These are phyloP conservation scores for Rhynchospora breviuscula DNA, from an alignment of 176 grass and related monocot genomes.

Conservation along the genomic window DNA sequence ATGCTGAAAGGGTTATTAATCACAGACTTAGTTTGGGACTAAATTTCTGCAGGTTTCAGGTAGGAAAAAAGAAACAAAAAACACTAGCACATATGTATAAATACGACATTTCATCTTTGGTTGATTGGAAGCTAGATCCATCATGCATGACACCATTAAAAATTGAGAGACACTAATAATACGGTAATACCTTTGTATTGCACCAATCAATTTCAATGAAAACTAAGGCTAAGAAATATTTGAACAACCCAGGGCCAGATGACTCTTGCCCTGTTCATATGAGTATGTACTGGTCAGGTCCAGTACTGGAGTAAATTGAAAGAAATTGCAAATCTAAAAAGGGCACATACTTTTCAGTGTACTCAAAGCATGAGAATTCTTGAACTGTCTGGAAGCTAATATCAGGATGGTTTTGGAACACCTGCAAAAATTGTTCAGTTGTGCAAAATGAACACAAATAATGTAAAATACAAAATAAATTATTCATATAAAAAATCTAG, in stretches of 20 bases:
- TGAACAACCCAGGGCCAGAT: not conserved
- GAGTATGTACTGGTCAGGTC: not conserved
- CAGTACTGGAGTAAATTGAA: not conserved
- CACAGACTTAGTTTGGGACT: conserved; percentile 12
- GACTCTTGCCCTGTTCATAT: not conserved
- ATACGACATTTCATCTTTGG: conserved; percentile 12
- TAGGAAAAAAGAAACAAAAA: not conserved
- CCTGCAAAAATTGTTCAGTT: conserved; percentile 31
- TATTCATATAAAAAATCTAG: not conserved
- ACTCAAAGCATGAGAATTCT: conserved; percentile 67
- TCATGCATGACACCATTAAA: not conserved
- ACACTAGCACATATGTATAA: not conserved
- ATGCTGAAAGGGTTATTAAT: conserved; percentile 41
- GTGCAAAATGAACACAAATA: not conserved
- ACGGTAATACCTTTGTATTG: not conserved
- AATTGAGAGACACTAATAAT: not conserved
- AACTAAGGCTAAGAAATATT: not conserved
- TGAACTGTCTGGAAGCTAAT: conserved; percentile 35
- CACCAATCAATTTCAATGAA: not conserved
- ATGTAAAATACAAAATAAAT: not conserved
- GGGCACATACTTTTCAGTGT: conserved; percentile 58
- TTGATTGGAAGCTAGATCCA: not conserved
- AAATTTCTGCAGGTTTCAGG: not conserved
- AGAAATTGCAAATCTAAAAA: not conserved
- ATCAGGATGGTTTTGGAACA: conserved; percentile 50